Conservation (phyloP, 2,329 filamentous ascomycete species). For the Alternaria incomplexa region DNA sequence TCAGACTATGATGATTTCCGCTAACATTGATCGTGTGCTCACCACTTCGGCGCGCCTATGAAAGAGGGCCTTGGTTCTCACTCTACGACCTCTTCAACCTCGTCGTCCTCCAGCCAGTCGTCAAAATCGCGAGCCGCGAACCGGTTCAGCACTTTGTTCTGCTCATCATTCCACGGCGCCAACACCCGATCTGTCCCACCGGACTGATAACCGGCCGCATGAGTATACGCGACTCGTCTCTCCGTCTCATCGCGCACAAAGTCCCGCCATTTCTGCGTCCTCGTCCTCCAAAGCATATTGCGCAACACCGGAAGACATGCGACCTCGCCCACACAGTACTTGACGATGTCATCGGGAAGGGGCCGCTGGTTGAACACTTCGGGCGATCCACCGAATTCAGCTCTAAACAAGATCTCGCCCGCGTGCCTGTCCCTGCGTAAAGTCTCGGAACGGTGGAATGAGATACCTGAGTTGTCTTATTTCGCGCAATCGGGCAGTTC, state of each 20-base stretch:
- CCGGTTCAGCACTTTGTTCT: slow-evolving; percentile 16
- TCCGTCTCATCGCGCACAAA: slow-evolving; percentile 9
- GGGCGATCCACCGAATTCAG: slow-evolving; percentile 32
- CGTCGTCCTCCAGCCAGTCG: too few species aligned
- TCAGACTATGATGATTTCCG: not conserved
- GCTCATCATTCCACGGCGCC: slow-evolving; percentile 17
- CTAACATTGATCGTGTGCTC: not conserved
- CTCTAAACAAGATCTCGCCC: slow-evolving; percentile 28
- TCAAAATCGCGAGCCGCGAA: too few species aligned
- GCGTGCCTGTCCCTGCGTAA: not conserved
- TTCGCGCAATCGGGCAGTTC: not conserved
- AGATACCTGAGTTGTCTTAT: too few species aligned
- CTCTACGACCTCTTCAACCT: too few species aligned
- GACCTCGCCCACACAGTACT: slow-evolving; percentile 36
- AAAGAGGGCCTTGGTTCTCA: not conserved
- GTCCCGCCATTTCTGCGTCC: not conserved
- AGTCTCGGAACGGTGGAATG: not conserved
- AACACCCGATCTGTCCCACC: slow-evolving; percentile 26
- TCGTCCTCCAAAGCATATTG: not conserved
- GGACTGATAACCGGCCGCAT: slow-evolving; percentile 25
- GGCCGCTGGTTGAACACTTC: slow-evolving; percentile 39
- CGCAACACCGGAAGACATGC: slow-evolving; percentile 17
- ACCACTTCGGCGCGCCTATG: too few species aligned
- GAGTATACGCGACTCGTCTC: slow-evolving; percentile 16
- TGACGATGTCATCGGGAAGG: slow-evolving; percentile 28